Evolutionary conservation across 352 stramenopile species (phyloP), one percentile per base, ranked within the genome.

Genomic region (Phytopythium ostracodes): DNA sequence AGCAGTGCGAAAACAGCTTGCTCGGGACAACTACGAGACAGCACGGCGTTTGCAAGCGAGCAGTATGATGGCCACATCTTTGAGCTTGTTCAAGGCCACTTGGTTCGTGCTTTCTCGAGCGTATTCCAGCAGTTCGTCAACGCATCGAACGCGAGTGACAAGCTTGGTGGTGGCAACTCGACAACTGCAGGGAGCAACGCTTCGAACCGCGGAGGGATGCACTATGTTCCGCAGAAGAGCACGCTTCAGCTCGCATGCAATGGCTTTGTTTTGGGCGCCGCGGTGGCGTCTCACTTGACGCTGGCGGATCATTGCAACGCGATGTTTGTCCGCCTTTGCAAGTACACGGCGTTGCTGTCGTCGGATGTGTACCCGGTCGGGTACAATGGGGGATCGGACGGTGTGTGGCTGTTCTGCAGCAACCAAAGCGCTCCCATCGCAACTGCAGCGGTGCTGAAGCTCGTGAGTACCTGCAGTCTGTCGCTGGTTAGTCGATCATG

Each of bases 161-260:
- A 42, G 6, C 17, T 46, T 66, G 65, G 35, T 57, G 68, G 29
- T 8, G 66, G 46, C 10, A 51, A 65, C 24, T 43, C 57, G 2
- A 68, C 65, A 15, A 54, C 66, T 1, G 44, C 64, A 12, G 70
- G 60, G 15, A 64, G 29, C 25, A 74, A 77, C 58, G 67, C 75
- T 56, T 18, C 40, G 15, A 38, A 27, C 40, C 54, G 38, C 24
- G 38, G 42, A 29, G 54, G 38, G 35, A 67, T 77, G 64, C 64
- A 78, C 59, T 91, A 93, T 58, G 60, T 89, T 14, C 84, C 84
- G 1, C 78, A 87, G 60, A 89, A 89, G 62, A 85, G 69, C 27
- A 85, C 86, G 42, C 72, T 93, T 2, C 80, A 91, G 46, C 67
- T 93, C 33, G 84, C 81, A 10, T 88, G 81, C 73, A 93, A 93